Evolutionary conservation across 2,329 filamentous ascomycete species (phyloP), one percentile per base, ranked within the genome.

Genomic region (Aspergillus proliferans): DNA sequence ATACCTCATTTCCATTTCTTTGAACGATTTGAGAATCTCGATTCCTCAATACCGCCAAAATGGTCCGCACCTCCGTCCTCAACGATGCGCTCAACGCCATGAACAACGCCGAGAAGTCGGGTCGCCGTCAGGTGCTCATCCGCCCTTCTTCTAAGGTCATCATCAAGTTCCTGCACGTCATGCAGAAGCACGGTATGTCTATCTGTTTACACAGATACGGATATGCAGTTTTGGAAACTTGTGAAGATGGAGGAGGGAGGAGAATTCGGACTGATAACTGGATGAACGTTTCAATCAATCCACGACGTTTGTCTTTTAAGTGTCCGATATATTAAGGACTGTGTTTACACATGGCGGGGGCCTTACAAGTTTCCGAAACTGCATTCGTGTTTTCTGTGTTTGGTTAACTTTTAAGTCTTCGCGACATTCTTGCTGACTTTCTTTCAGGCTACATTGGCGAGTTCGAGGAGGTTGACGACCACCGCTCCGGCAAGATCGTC

Each of bases 71-170:
- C 71, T 95, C 90, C 76, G 93, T 97, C 72, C 91, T 98, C 78
- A 94, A 97, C 84, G 93, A 98, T 86, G 90, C 88, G 74, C 87
- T 96, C 71, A 95, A 95, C 77, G 82, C 85, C 82, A 97, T 98
- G 87, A 98, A 98, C 90, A 98, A 98, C 78, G 93, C 93, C 83
- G 94, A 98, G 85, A 97, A 98, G 87, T 82, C 88, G 68, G 93
- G 93, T 81, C 97, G 97, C 87, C 91, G 93, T 73, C 93, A 98
- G 82, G 93, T 97, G 73, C 72, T 98, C 76, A 96, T 98, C 83
- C 86, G 91, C 71, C 93, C 94, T 67, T 87, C 84, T 76, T 97
- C 93, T 77, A 98, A 98, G 88, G 93, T 98, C 82, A 98, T 98
- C 70, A 80, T 94, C 82, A 97, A 97, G 85, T 98, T 97, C 86